Evolutionary conservation across 2,329 filamentous ascomycete genomes (phyloP), one percentile per base, ranked within the genome.

Genomic region (Coleophoma crateriformis): DNA sequence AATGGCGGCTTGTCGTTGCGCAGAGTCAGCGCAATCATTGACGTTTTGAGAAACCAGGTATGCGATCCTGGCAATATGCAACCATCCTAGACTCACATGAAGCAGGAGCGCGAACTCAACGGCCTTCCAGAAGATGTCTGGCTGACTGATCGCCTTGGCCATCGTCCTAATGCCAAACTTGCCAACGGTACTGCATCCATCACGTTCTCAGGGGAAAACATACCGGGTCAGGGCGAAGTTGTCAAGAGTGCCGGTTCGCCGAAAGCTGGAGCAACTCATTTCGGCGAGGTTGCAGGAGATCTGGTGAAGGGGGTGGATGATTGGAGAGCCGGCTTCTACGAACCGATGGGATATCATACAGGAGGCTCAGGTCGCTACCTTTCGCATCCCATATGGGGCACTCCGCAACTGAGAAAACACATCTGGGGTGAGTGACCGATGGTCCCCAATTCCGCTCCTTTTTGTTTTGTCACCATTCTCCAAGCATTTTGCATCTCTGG

Each of bases 341-440:
- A 78, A 59, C 78, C 78, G 13, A 78, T 81, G 77, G 78, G 78
- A 42, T 81, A 78, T 60, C 78, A 82, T 59, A 77, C 74, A 1
- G 77, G 76, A 19, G 71, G 71, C 8, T 72, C 71, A 48, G 77
- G 78, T 44, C 59, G 59, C 11, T 69, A 61, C 47, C 62, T 80
- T n/a, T 72, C 76, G 52, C 51, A 57, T 11, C 65, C 62, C 1
- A 71, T 80, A 35, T 81, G 76, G 76, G 74, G 74, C 22, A 71
- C 66, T 4, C 71, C 71, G 0, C 65, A 70, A 53, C 57, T 68
- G 59, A 66, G 78, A 27, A 68, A 69, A 52, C 72, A 78, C 52
- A 74, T 81, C 38, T 80, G 74, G 72, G 67, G 72, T 27, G 27
- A 27, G 27, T 27, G 27, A 27, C 8, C 7, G 8, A 7, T 27